Evolutionary conservation across 345 rosid genomes (phyloP).

Genomic region (Capsella bursapastoris): DNA sequence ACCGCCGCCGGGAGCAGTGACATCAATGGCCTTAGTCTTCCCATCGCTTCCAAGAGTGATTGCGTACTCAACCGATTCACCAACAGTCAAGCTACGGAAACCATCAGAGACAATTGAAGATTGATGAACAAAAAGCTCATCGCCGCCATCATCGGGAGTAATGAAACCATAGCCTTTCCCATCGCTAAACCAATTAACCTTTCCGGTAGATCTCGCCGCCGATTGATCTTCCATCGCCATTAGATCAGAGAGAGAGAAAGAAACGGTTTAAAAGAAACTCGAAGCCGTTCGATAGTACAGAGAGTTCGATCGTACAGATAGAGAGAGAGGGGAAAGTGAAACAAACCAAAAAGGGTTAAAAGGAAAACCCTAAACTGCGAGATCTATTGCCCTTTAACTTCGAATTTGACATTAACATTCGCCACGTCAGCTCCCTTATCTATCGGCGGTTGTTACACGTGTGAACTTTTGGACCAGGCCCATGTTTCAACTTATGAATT

Average conservation of each 20-base stretch:
- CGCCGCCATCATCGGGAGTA: slow-evolving; percentile 67
- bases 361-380: slow-evolving; percentile 21
- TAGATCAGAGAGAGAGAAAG: slow-evolving; percentile 6
- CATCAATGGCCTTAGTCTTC: slow-evolving; percentile 56
- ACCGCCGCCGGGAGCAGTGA: slow-evolving; percentile 55
- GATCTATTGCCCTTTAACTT: background rate
- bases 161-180: slow-evolving; percentile 78
- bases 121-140: slow-evolving; percentile 80
- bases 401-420: background rate
- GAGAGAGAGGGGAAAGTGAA: background rate
- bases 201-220: slow-evolving; percentile 58
- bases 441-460: slow-evolving; percentile 38
- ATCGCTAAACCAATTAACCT: slow-evolving; percentile 66
- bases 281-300: slow-evolving; percentile 33
- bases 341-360: slow-evolving; percentile 19
- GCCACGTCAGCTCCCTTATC: slow-evolving; percentile 38
- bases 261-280: slow-evolving; percentile 6
- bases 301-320: slow-evolving; percentile 6
- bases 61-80: slow-evolving; percentile 57
- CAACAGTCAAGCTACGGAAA: slow-evolving; percentile 57
- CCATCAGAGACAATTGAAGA: slow-evolving; percentile 70
- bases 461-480: background rate
- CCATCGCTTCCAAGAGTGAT: slow-evolving; percentile 49
- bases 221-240: slow-evolving; percentile 48
- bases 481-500: background rate